phyloP scores from a whole-genome alignment of 345 rosid genomes.

The Noccaea caerulescens region DNA sequence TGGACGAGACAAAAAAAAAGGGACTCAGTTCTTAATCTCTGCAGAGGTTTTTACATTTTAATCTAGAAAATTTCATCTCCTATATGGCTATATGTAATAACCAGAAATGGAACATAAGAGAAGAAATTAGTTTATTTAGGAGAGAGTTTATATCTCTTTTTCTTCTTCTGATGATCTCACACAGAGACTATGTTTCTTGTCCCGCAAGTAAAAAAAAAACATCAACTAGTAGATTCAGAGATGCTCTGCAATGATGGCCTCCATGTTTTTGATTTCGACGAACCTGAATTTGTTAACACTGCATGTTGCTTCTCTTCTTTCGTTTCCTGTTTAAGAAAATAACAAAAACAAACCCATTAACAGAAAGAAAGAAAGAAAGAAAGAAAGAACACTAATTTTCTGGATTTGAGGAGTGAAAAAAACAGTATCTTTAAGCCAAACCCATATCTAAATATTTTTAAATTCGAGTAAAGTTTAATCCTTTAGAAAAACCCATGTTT shows the following conservation, averaged over 20 bases:
- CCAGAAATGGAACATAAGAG: conserved; percentile 15
- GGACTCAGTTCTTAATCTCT: conserved; percentile 29
- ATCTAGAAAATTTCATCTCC: conserved; percentile 5
- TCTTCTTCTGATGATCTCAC: conserved; percentile 26
- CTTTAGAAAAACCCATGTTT: conserved; percentile 8
- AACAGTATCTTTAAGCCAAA: not conserved
- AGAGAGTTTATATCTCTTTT: conserved; percentile 11
- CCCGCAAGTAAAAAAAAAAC: conserved; percentile 22
- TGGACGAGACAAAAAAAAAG: conserved; percentile 26
- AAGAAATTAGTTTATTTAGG: conserved; percentile 21
- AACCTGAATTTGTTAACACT: conserved; percentile 51
- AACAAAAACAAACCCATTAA: not conserved
- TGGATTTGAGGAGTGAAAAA: not conserved
- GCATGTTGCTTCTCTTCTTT: conserved; percentile 59
- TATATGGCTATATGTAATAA: conserved; percentile 27
- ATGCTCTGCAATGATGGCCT: conserved; percentile 88
- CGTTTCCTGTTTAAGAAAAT: conserved; percentile 40
- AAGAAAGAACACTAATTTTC: not conserved
- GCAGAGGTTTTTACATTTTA: conserved; percentile 26
- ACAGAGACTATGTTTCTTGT: conserved; percentile 37
- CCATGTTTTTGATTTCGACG: conserved; percentile 71
- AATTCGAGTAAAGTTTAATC: not conserved
- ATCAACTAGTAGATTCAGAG: conserved; percentile 68
- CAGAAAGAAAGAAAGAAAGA: not conserved
- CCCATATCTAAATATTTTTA: conserved; percentile 12